Conservation (phyloP, 2,329 filamentous ascomycete genomes). For the Fusarium piperis region DNA sequence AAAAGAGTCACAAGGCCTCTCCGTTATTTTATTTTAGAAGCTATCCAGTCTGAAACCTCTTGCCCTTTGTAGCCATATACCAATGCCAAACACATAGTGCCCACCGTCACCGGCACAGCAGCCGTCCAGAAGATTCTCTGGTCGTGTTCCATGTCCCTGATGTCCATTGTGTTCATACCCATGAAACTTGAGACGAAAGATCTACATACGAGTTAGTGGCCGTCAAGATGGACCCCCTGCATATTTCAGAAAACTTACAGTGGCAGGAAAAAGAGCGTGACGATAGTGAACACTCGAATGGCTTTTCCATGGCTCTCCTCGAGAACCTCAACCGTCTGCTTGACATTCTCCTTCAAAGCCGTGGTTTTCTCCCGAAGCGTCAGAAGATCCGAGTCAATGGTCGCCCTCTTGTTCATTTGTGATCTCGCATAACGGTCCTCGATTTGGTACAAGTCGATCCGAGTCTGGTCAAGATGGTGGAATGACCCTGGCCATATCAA, state of each 20-base stretch:
- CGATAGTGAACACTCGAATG: background rate
- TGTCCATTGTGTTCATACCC: background rate
- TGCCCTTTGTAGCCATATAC: background rate
- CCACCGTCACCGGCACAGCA: background rate
- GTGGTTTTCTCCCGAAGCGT: background rate
- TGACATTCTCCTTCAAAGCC: background rate
- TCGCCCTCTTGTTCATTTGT: background rate
- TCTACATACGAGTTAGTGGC: background rate
- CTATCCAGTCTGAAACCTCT: background rate
- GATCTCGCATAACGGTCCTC: background rate
- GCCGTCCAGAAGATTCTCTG: background rate
- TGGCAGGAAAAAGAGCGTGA: background rate
- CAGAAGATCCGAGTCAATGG: background rate
- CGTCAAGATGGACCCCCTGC: background rate
- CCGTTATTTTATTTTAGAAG: background rate
- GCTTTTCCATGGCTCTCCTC: background rate
- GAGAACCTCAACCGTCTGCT: background rate
- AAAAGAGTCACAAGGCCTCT: background rate
- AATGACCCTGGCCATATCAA: background rate
- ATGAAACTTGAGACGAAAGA: background rate
- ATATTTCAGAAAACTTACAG: background rate
- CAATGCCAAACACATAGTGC: background rate
- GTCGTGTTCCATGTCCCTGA: background rate
- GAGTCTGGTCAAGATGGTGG: background rate
- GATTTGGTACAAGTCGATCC: background rate